Evolutionary conservation across 2,329 filamentous ascomycete species (phyloP), one percentile per base, ranked within the genome.

Genomic region (Pleoardoris graminearum): DNA sequence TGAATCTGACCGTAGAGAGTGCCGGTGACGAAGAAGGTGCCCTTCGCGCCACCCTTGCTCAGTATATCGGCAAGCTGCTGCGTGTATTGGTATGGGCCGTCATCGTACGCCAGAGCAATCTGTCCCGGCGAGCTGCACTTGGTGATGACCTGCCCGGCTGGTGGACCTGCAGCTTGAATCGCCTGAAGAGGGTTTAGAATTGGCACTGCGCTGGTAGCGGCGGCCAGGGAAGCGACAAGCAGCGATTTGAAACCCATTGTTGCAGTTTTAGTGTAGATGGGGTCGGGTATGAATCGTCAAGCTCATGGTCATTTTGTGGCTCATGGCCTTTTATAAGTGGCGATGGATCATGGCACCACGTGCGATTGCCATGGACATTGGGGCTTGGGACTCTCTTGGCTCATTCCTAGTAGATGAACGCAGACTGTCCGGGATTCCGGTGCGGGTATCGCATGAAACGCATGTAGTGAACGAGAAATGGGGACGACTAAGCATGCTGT

Each of bases 11-110:
- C 54, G 17, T 57, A 57, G 22, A 57, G 48, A n/a, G 51, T 66
- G 23, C 62, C 62, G 1, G 69, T 72, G 2, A 71, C 67, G 54
- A 72, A 72, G 48, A 72, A 71, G 7, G 69, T 72, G 3, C 62
- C 69, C 52, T 72, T 71, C 0, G 68, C 69, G 19, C 65, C 69
- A 19, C 61, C 69, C 0, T 63, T 62, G 2, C 55, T 63, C 27
- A 72, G 41, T 0, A 63, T 72, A 38, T 72, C 66, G 11, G 66
- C 61, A 12, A 71, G 61, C 50, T 66, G 65, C 46, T 70, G 64
- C 1, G 69, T 72, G 59, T 70, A 67, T 29, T 69, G 66, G 17
- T 69, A 72, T 29, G 70, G 70, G 2, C 70, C 70, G 23, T 72
- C 70, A 30, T 72, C 70, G 57, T 71, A 72, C 35, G 70, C 68